Evolutionary conservation across 768 basidiomycete genomes (phyloP).

Genomic region (Lactarius deliciosus): DNA sequence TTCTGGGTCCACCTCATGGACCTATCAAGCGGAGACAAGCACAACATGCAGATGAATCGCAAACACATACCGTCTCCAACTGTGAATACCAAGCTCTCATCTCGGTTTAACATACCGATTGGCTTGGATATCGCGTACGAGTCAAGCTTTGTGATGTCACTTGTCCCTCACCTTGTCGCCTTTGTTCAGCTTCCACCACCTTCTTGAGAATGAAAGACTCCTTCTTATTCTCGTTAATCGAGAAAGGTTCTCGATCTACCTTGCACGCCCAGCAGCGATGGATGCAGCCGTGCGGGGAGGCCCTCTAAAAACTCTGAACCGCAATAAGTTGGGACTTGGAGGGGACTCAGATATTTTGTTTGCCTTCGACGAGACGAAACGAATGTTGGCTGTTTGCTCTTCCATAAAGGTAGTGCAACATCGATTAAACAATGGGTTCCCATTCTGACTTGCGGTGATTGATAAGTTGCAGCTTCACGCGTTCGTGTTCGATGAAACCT

Average conservation of each 20-base stretch:
- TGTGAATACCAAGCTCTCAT: slow-evolving; percentile 8
- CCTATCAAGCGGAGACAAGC: slow-evolving; percentile 14
- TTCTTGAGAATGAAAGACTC: slow-evolving; percentile 12
- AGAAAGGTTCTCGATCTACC: slow-evolving; percentile 5
- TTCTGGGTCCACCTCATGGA: slow-evolving; percentile 7
- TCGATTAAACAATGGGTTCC: neutral
- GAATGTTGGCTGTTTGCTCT: slow-evolving; percentile 48
- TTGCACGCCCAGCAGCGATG: neutral
- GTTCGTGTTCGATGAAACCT: slow-evolving; percentile 34
- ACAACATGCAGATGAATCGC: slow-evolving; percentile 7
- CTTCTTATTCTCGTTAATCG: slow-evolving; percentile 5
- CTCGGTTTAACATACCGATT: slow-evolving; percentile 11
- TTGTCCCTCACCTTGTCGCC: neutral
- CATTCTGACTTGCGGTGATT: neutral
- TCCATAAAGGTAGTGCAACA: slow-evolving; percentile 40
- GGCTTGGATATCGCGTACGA: slow-evolving; percentile 8
- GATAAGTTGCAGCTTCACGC: slow-evolving; percentile 41
- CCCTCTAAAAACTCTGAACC: slow-evolving; percentile 36
- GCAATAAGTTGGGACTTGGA: slow-evolving; percentile 45
- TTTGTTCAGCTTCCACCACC: slow-evolving; percentile 3
- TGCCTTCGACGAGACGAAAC: slow-evolving; percentile 52
- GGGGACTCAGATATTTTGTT: slow-evolving; percentile 38
- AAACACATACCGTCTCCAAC: slow-evolving; percentile 12
- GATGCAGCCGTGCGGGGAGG: neutral
- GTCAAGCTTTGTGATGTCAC: too few species aligned